Evolutionary conservation across 2,329 filamentous ascomycete genomes (phyloP), one percentile per base, ranked within the genome.

Genomic region (Dichotomopilus funicola): DNA sequence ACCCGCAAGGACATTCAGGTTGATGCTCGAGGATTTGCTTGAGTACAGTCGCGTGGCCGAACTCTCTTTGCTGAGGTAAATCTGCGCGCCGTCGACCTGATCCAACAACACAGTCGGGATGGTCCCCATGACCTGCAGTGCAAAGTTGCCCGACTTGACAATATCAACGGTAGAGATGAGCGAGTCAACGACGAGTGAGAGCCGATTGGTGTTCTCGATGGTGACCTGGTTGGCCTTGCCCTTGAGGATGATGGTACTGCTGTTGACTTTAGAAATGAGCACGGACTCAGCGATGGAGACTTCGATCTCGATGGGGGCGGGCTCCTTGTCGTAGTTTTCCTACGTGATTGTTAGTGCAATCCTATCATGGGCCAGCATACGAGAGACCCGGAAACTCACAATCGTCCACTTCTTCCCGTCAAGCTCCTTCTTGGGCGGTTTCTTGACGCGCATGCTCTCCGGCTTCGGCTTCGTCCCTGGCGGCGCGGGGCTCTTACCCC

Each of bases 151-250:
- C 48, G 88, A 92, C 75, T 97, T 97, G 77, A 99, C 94, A 31
- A 95, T 88, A 67, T 99, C 94, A 55, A 99, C 83, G 36, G 88
- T 90, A 49, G 89, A 95, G 48, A 97, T 89, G 9, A 97, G 83
- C 1, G 85, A 89, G 65, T 97, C 92, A 53, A 97, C 81, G 51
- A 97, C 83, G 52, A 99, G 81, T 34, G 89, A 95, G 13, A 95
- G 78, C 49, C 89, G 86, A 47, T 79, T 82, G 54, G 87, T 92
- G 75, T 96, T 96, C 74, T 97, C 94, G 63, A 97, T 81, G 5
- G 91, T 92, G 60, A 99, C 88, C n/a, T 94, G 91, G 69, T 99
- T 99, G 56, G 89, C 91, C 74, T 99, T 99, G 72, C 90, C 91
- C 67, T 83, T 87, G 67, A 99, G 77, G 64, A 95, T 88, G 66